phyloP scores from a whole-genome alignment of 305 asterid species.

The Plantago coronopus region DNA sequence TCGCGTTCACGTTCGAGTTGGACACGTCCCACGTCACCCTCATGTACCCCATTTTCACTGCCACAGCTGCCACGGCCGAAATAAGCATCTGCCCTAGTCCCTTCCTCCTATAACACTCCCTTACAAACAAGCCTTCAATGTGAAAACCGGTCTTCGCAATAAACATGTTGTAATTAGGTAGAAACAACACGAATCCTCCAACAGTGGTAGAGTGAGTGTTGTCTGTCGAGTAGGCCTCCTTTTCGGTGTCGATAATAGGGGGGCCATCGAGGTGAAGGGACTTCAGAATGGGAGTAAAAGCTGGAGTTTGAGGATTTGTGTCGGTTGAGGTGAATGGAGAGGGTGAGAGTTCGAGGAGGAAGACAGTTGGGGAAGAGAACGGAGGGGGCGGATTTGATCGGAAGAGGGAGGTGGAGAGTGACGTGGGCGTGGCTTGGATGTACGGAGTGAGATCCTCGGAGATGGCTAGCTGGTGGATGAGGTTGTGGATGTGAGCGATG shows the following conservation, averaged over 20 bases:
- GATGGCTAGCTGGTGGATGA: no score
- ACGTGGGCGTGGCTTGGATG: no score
- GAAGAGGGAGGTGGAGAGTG: no score
- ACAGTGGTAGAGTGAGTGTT: constrained; percentile 31
- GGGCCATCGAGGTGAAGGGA: constrained; percentile 49
- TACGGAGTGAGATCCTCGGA: constrained; percentile 37
- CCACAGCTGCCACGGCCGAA: constrained; percentile 77
- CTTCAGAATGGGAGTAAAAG: constrained; percentile 52
- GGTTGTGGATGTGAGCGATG: no score
- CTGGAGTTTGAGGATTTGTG: constrained; percentile 20
- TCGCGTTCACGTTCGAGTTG: constrained; percentile 78
- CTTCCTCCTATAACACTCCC: constrained; percentile 72
- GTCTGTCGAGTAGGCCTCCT: constrained; percentile 37
- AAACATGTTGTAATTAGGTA: constrained; percentile 71
- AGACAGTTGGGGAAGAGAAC: no score
- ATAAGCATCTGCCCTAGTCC: constrained; percentile 62
- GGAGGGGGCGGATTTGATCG: no score
- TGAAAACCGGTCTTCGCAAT: constrained; percentile 78
- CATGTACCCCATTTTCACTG: constrained; percentile 83
- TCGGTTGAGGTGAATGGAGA: no score
- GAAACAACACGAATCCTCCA: constrained; percentile 66
- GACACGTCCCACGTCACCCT: no score
- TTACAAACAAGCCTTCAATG: constrained; percentile 66
- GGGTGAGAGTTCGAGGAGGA: no score
- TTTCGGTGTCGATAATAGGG: constrained; percentile 57